These are phyloP conservation scores for Boletus rubescentipes DNA, from an alignment of 768 basidiomycete species.

Conservation along the genomic window DNA sequence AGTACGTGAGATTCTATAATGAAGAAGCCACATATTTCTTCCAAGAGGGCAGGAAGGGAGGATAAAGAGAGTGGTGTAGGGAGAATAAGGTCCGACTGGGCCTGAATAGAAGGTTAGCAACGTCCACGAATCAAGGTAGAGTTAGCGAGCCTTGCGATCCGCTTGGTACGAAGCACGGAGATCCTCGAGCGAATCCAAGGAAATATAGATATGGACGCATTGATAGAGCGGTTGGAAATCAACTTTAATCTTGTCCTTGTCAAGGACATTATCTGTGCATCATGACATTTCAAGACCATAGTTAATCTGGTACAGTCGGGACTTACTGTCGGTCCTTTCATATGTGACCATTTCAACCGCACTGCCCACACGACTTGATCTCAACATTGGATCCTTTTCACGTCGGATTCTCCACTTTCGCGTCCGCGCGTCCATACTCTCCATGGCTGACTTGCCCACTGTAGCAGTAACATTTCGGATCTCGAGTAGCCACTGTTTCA, in stretches of 20 bases:
- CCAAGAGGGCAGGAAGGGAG: conserved; percentile 73
- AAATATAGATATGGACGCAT: conserved; percentile 94
- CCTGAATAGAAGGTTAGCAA: conserved; percentile 46
- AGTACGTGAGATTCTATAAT: conserved; percentile 94
- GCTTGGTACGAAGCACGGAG: conserved; percentile 92
- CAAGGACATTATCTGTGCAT: conserved; percentile 77
- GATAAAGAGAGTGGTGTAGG: conserved; percentile 66
- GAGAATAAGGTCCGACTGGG: conserved; percentile 95
- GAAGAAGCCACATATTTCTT: conserved; percentile 97
- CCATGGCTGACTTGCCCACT: conserved; percentile 84
- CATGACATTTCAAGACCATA: conserved; percentile 10
- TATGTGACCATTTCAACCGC: conserved; percentile 90
- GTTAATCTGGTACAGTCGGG: neutral
- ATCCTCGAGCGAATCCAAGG: conserved; percentile 87
- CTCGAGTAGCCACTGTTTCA: conserved; percentile 96
- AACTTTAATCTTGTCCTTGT: conserved; percentile 83
- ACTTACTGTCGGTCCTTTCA: conserved; percentile 92
- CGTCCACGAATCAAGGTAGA: neutral
- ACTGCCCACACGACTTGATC: conserved; percentile 79
- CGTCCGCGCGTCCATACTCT: conserved; percentile 83
- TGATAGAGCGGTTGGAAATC: conserved; percentile 96
- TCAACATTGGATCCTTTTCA: conserved; percentile 80
- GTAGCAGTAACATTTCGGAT: conserved; percentile 85
- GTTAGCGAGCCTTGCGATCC: conserved; percentile 75
- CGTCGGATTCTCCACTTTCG: conserved; percentile 80